phyloP scores from a whole-genome alignment of 78 protist species.

The Dictyostelium discoideum region DNA sequence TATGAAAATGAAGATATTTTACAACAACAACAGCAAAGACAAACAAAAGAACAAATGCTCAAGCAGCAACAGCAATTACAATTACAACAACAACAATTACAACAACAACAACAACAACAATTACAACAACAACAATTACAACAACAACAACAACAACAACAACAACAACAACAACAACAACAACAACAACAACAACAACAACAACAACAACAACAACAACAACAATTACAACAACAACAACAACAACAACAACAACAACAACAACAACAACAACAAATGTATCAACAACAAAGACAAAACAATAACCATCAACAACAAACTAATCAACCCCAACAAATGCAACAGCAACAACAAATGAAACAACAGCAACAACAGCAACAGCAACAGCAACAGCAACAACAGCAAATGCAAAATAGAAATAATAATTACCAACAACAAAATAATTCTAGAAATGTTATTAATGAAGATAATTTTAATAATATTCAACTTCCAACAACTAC shows the following conservation, averaged over 20 bases:
- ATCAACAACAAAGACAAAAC: not conserved
- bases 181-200: not conserved
- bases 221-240: not conserved
- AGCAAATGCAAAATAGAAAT: slow-evolving; percentile 7
- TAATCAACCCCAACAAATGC: not conserved
- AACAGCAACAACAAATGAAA: not conserved
- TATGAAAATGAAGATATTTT: not conserved
- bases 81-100: not conserved
- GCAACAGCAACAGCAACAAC: not conserved
- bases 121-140: not conserved
- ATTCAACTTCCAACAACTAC: not conserved
- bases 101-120: slow-evolving; percentile 27
- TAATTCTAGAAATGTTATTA: not conserved
- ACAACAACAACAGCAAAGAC: not conserved
- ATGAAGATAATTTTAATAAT: not conserved
- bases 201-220: slow-evolving; percentile 2
- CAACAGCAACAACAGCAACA: not conserved
- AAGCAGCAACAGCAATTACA: not conserved
- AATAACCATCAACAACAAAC: not conserved
- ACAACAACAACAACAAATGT: not conserved
- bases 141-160: not conserved
- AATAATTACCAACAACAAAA: not conserved
- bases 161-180: not conserved
- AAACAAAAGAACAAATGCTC: not conserved
- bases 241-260: slow-evolving; percentile 11